A percentile compares a stretch with the other conserved stretches of the same genome.
Evolutionary conservation across 495 filamentous ascomycete genomes (phyloP).

Genomic region (Elaphomyces granulatus): DNA sequence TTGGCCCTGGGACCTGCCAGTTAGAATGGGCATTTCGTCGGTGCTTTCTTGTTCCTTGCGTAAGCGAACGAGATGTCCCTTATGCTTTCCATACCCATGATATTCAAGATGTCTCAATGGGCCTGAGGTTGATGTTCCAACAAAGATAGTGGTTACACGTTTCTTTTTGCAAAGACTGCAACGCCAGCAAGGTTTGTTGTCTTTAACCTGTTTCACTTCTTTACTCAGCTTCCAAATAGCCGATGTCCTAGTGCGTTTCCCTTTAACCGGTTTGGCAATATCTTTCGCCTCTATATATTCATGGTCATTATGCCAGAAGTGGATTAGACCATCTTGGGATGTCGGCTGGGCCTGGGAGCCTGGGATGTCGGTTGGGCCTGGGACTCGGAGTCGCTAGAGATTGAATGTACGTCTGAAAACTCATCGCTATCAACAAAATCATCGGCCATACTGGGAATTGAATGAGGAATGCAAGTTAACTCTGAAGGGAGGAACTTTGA

Average conservation of each 20-base stretch:
- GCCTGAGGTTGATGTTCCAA: neutral
- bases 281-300: neutral
- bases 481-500: neutral
- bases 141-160: neutral
- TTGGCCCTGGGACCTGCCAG: neutral
- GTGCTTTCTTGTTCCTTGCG: neutral
- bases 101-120: neutral
- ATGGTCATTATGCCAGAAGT: neutral
- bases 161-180: neutral
- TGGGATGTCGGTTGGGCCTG: neutral
- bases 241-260: neutral
- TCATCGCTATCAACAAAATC: neutral
- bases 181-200: neutral
- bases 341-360: no score
- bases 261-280: neutral
- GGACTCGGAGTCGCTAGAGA: neutral
- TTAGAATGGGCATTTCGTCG: neutral
- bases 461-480: neutral
- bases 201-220: neutral
- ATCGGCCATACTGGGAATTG: neutral
- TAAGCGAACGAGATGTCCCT: neutral
- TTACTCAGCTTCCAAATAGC: neutral
- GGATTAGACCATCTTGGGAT: neutral
- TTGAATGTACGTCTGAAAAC: neutral
- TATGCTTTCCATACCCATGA: neutral